Conservation (phyloP, 441 rosid genomes). For the Macaranga tanarius region DNA sequence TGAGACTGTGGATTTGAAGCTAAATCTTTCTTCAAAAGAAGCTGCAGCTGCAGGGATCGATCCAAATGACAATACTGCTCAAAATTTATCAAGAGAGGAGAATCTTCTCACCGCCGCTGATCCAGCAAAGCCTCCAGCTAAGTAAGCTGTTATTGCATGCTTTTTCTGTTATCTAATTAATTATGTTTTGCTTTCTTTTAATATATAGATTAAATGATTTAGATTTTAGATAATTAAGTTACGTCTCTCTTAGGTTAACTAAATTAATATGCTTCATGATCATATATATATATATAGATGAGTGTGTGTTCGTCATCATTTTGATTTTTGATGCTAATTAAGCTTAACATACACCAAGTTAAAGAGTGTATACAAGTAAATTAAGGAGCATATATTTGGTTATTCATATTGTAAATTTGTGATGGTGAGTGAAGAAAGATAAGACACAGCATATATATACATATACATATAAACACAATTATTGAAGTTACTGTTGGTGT, state of each 20-base stretch:
- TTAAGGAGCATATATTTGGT: neutral
- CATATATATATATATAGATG: no score
- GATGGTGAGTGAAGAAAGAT: neutral
- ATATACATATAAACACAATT: neutral
- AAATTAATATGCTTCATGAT: no score
- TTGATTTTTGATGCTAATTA: no score
- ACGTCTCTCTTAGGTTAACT: neutral
- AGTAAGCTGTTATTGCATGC: conserved; percentile 41
- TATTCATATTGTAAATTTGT: neutral
- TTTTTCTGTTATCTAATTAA: neutral
- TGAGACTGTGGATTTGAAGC: conserved; percentile 76
- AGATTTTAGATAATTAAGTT: neutral
- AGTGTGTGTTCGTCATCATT: no score
- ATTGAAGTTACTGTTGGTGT: neutral
- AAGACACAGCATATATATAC: neutral
- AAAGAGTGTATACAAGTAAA: no score
- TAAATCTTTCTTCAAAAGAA: conserved; percentile 44
- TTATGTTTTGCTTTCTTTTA: neutral
- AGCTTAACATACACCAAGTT: no score
- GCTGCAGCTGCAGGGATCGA: neutral
- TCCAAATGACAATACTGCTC: conserved; percentile 23
- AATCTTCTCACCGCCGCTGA: conserved; percentile 39
- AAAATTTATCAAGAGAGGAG: conserved; percentile 30
- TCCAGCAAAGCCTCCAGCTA: conserved; percentile 72
- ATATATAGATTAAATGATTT: neutral